A percentile compares a stretch with the other conserved stretches of the same genome.
Conservation (phyloP, 768 basidiomycete species). For the Crassisporium funariophilum region DNA sequence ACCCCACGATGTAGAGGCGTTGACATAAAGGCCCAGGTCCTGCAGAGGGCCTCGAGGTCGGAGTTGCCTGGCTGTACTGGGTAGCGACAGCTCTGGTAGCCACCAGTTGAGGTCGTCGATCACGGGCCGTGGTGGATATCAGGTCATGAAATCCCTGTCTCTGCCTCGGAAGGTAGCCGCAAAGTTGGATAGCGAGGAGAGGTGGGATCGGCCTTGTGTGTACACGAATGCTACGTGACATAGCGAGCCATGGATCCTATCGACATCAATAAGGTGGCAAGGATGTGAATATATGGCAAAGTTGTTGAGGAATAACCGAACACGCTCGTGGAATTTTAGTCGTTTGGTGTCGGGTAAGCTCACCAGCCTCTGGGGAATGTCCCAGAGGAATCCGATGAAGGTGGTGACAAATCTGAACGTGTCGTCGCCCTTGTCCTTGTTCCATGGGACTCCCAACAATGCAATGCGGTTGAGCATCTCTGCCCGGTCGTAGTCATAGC, state of each 20-base stretch:
- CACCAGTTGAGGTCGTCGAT: constrained; percentile 33
- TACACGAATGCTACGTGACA: constrained; percentile 34
- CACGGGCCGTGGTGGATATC: constrained; percentile 17
- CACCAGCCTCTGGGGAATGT: constrained; percentile 23
- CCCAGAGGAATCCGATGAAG: constrained; percentile 38
- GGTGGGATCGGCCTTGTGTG: constrained; percentile 15
- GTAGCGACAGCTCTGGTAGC: constrained; percentile 7
- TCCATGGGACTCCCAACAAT: constrained; percentile 25
- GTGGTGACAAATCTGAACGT: constrained; percentile 18
- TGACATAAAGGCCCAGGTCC: constrained; percentile 31
- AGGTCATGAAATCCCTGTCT: constrained; percentile 9
- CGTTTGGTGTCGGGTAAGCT: constrained; percentile 31
- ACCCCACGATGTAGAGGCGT: no score
- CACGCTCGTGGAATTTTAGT: constrained; percentile 24
- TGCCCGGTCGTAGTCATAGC: background rate
- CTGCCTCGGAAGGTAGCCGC: constrained; percentile 19
- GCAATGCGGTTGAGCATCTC: background rate
- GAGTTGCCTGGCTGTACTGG: constrained; percentile 11
- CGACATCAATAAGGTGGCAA: constrained; percentile 19
- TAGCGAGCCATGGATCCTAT: constrained; percentile 31
- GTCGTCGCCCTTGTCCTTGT: constrained; percentile 25
- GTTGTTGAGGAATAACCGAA: constrained; percentile 10
- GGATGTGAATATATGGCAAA: background rate
- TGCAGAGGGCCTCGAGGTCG: constrained; percentile 5
- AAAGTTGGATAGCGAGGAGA: constrained; percentile 27